Evolutionary conservation across 2,329 filamentous ascomycete genomes (phyloP).

Genomic region (Phialophora macrospora): DNA sequence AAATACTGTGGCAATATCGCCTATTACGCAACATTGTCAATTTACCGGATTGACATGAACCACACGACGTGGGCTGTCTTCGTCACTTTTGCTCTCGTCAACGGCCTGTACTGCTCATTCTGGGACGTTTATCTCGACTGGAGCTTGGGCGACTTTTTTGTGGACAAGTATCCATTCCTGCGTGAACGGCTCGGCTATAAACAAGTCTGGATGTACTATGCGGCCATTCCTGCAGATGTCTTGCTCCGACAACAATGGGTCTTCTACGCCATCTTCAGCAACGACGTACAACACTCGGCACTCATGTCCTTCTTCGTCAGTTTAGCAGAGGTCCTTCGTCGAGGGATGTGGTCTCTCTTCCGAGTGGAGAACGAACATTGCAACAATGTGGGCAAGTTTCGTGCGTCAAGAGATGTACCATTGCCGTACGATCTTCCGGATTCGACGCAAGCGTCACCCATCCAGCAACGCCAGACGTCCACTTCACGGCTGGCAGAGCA

Average conservation of each 20-base stretch:
- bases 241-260: slow-evolving; percentile 93
- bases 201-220: slow-evolving; percentile 80
- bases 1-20: slow-evolving; percentile 89
- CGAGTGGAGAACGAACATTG: slow-evolving; percentile 98
- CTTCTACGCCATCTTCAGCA: slow-evolving; percentile 83
- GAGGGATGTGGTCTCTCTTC: slow-evolving; percentile 90
- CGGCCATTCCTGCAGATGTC: slow-evolving; percentile 80
- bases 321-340: slow-evolving; percentile 77
- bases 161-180: slow-evolving; percentile 66
- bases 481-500: slow-evolving; percentile 19
- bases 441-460: slow-evolving; percentile 26
- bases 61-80: slow-evolving; percentile 70
- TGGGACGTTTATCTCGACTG: slow-evolving; percentile 99
- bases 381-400: slow-evolving; percentile 86
- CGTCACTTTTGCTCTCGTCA: slow-evolving; percentile 78
- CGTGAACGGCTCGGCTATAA: slow-evolving; percentile 82
- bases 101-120: slow-evolving; percentile 79
- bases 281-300: slow-evolving; percentile 80
- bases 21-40: slow-evolving; percentile 75
- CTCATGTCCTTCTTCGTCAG: slow-evolving; percentile 78
- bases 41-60: slow-evolving; percentile 74
- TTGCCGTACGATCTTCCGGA: slow-evolving; percentile 67
- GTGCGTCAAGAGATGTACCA: slow-evolving; percentile 84
- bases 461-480: slow-evolving; percentile 10
- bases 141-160: slow-evolving; percentile 79